Percentiles rank a stretch among this genome's conserved stretches.
Conservation (phyloP, 2,329 filamentous ascomycete species). For the Alternaria longipes region DNA sequence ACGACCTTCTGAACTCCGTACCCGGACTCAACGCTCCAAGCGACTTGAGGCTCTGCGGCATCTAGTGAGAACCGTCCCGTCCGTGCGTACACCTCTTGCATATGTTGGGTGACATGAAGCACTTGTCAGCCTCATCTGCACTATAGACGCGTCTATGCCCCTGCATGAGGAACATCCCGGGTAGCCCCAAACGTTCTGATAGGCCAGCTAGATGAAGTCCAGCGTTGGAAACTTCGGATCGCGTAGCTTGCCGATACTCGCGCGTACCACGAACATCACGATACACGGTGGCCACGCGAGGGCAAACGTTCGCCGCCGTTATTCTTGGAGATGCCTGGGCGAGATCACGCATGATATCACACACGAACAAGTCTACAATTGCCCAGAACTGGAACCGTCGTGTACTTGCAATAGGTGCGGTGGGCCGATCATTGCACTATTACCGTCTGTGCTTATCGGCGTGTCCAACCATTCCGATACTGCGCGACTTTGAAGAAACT, state of each 20-base stretch:
- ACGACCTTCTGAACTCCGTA: neutral
- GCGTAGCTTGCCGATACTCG: neutral
- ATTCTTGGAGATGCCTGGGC: neutral
- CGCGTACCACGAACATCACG: neutral
- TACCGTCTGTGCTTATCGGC: constrained; percentile 22
- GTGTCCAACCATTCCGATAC: constrained; percentile 24
- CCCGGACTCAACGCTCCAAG: constrained; percentile 3
- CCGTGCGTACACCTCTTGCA: constrained; percentile 10
- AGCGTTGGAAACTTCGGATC: neutral
- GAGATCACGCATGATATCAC: neutral
- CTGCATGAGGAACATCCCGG: neutral
- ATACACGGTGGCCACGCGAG: neutral
- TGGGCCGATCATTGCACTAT: constrained; percentile 23
- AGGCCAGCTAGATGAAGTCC: neutral
- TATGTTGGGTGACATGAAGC: constrained; percentile 6
- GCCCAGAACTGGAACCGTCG: constrained; percentile 3
- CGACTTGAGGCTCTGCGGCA: constrained; percentile 19
- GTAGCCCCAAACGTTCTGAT: neutral
- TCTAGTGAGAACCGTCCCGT: neutral
- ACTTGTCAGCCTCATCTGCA: constrained; percentile 14
- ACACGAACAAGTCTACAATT: neutral
- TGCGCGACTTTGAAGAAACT: constrained; percentile 22
- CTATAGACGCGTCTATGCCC: constrained; percentile 10
- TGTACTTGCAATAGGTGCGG: constrained; percentile 15
- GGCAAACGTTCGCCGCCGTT: neutral